These are phyloP conservation scores for Pythium dissimile DNA, from an alignment of 352 stramenopile genomes.

Conservation along the genomic window DNA sequence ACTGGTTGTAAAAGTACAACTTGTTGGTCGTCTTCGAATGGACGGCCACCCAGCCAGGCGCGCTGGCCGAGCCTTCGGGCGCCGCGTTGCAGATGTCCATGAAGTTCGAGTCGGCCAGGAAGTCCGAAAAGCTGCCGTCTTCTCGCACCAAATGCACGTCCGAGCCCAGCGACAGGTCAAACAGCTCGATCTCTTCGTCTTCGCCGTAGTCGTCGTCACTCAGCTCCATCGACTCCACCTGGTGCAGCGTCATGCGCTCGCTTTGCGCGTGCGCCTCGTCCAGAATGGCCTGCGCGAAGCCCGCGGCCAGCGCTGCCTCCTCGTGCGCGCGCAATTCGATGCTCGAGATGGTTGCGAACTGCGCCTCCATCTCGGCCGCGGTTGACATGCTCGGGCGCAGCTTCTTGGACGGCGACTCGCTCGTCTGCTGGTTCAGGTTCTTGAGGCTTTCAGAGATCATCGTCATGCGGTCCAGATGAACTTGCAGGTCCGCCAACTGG, in stretches of 20 bases:
- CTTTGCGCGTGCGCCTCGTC: constrained; percentile 5
- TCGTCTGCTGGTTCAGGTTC: constrained; percentile 35
- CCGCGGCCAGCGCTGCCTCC: constrained; percentile 17
- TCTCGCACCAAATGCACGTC: constrained; percentile 25
- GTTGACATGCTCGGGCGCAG: constrained; percentile 34
- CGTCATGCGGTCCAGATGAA: constrained; percentile 76
- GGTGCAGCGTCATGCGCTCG: constrained; percentile 6
- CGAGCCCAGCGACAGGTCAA: constrained; percentile 49
- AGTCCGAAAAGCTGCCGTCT: constrained; percentile 69
- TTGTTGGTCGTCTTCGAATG: constrained; percentile 71
- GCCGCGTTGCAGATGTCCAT: constrained; percentile 38
- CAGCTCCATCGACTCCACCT: background rate
- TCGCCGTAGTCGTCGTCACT: constrained; percentile 10
- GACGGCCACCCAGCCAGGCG: constrained; percentile 58
- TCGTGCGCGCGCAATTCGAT: constrained; percentile 20
- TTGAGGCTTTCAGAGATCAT: constrained; percentile 63
- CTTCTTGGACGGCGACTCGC: constrained; percentile 41
- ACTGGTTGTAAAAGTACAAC: constrained; percentile 83
- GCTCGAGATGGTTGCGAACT: constrained; percentile 16
- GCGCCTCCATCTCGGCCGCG: constrained; percentile 4
- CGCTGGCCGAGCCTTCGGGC: constrained; percentile 20
- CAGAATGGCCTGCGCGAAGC: constrained; percentile 17
- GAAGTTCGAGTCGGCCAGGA: constrained; percentile 63
- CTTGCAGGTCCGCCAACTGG: constrained; percentile 60
- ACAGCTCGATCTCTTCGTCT: constrained; percentile 12